Percentiles rank a stretch among this genome's conserved stretches.
Evolutionary conservation across 805 yeast genomes (phyloP).

Genomic region (Kregervanrija pseudodelftensis): DNA sequence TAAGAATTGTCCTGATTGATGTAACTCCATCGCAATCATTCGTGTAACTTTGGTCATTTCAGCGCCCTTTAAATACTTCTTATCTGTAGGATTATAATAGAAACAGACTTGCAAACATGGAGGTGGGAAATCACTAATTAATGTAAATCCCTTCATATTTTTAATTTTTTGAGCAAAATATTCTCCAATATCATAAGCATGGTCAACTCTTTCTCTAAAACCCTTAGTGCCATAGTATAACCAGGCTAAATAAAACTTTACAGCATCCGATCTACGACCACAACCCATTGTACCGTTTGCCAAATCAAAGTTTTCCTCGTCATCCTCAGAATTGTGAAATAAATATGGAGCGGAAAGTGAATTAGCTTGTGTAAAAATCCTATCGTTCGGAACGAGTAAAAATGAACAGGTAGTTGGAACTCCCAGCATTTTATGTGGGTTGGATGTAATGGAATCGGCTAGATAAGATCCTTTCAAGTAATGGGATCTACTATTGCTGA

Average conservation of each 20-base stretch:
- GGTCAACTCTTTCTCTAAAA: conserved; percentile 58
- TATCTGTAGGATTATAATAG: conserved; percentile 45
- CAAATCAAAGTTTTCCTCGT: conserved; percentile 56
- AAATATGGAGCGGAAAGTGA: conserved; percentile 75
- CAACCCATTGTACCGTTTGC: conserved; percentile 93
- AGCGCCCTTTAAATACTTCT: conserved; percentile 22
- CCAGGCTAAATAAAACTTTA: conserved; percentile 78
- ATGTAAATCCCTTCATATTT: conserved; percentile 37
- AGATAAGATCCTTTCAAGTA: conserved; percentile 52
- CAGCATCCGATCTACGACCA: conserved; percentile 77
- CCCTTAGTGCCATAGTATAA: conserved; percentile 69
- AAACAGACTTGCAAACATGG: conserved; percentile 83
- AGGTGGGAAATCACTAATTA: conserved; percentile 53
- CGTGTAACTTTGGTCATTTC: conserved; percentile 53
- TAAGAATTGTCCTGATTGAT: conserved; percentile 56
- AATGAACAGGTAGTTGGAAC: conserved; percentile 76
- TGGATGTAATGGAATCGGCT: conserved; percentile 72
- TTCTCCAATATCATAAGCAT: conserved; percentile 59
- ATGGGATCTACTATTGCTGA: conserved; percentile 40
- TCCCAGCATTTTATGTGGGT: conserved; percentile 88
- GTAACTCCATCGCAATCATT: conserved; percentile 52
- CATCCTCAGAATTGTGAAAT: conserved; percentile 53
- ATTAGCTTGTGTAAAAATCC: conserved; percentile 61
- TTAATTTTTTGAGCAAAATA: conserved; percentile 47
- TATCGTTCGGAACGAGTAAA: conserved; percentile 61